Evolutionary conservation across 108 stramenopile species (phyloP).

Genomic region (Skeletonema marinoi): DNA sequence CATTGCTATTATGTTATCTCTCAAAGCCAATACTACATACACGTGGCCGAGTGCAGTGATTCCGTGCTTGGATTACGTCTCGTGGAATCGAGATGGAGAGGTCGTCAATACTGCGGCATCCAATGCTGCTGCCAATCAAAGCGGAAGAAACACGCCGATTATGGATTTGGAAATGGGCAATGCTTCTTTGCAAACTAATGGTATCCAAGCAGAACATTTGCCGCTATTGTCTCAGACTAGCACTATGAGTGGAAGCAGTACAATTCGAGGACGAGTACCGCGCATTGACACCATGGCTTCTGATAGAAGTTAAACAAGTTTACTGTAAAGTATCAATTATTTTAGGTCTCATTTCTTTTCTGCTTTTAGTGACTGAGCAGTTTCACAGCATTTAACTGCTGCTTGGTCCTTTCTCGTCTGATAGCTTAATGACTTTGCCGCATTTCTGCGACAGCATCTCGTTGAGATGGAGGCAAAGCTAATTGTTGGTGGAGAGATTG

Average conservation of each 20-base stretch:
- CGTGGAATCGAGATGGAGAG: conserved; percentile 47
- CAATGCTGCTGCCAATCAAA: neutral
- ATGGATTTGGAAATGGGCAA: conserved; percentile 34
- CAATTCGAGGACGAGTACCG: conserved; percentile 44
- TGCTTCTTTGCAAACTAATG: neutral
- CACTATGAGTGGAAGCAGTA: conserved; percentile 28
- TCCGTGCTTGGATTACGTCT: conserved; percentile 54
- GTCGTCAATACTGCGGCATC: conserved; percentile 14
- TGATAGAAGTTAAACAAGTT: neutral
- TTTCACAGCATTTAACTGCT: neutral
- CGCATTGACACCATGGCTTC: neutral
- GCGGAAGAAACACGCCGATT: neutral
- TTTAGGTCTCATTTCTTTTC: neutral
- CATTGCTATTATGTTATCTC: conserved; percentile 31
- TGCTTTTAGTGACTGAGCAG: conserved; percentile 9
- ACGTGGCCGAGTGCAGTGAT: conserved; percentile 27
- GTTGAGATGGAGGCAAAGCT: no score
- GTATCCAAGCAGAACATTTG: conserved; percentile 12
- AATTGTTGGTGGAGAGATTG: no score
- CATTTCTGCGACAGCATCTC: no score
- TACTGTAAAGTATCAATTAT: conserved; percentile 11
- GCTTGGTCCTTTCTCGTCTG: no score
- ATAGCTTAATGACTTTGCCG: no score
- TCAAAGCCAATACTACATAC: conserved; percentile 32
- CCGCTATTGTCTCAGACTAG: conserved; percentile 19